Evolutionary conservation across 345 rosid genomes (phyloP).

Genomic region (Erucastrum elatum): DNA sequence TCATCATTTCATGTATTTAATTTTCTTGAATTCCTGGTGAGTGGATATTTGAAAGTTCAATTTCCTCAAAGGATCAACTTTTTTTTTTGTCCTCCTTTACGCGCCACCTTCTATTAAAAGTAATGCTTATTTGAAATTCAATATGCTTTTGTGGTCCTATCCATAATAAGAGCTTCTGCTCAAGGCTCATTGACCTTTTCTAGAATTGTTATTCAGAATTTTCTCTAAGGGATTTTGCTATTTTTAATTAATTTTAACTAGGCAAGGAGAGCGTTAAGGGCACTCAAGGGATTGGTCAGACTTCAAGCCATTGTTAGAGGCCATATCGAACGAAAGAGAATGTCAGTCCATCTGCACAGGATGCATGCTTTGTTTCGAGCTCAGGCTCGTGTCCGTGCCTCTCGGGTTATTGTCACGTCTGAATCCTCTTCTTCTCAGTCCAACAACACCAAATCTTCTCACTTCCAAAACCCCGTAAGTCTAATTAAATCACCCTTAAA

Average conservation of each 20-base stretch:
- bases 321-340: slow-evolving; percentile 75
- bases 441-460: slow-evolving; percentile 72
- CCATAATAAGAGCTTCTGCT: slow-evolving; percentile 15
- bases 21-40: not conserved
- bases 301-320: slow-evolving; percentile 97
- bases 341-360: slow-evolving; percentile 49
- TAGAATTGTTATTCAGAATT: not conserved
- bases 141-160: slow-evolving; percentile 36
- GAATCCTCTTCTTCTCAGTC: slow-evolving; percentile 57
- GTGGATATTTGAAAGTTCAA: slow-evolving; percentile 16
- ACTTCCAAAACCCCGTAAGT: slow-evolving; percentile 62
- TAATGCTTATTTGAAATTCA: not conserved
- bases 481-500: not conserved
- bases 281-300: slow-evolving; percentile 88
- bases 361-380: slow-evolving; percentile 81
- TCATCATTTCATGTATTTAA: not conserved
- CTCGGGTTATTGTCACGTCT: slow-evolving; percentile 44
- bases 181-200: not conserved
- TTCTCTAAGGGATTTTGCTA: not conserved
- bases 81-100: not conserved
- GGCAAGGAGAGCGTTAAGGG: slow-evolving; percentile 94
- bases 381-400: slow-evolving; percentile 73
- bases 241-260: slow-evolving; percentile 19
- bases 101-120: slow-evolving; percentile 34
- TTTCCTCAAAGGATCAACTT: slow-evolving; percentile 6